Base-by-base conservation (phyloP, 257 asterid species). In the Gentiana dahurica region DNA sequence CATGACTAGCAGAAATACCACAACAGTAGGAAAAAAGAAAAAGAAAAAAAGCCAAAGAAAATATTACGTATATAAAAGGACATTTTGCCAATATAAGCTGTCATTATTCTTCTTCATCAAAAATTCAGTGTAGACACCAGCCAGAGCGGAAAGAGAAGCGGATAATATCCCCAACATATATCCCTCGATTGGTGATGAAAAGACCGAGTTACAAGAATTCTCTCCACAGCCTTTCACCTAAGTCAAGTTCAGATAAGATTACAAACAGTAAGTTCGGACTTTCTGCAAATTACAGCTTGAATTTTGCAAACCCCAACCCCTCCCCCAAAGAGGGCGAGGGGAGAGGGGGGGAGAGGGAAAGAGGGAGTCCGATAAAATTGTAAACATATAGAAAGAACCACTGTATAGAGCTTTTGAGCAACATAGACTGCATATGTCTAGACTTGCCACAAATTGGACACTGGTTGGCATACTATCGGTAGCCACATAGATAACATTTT, bases 71-170 rank as follows among this genome's bases (percentile, higher is more conserved):
- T 92, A 92, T 68, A 92, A 75, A 62, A 81, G 99, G 62, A 85
- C 72, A 61, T 91, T 87, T 77, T 91, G 98, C 98, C 98, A 91
- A 68, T 87, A 91, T 37, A 92, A 76, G 78, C 97, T 92, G 75
- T 92, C 99, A 59, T 81, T 92, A 64, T 83, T 92, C 94, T 83
- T 92, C 78, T 92, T 92, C 99, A 92, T 88, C 83, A 88, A 79
- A 81, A 88, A 92, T 63, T 92, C 99, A 5, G 99, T 92, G 79
- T 92, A 92, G 66, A 91, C 96, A 51, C 98, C 96, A 34, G 96
- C 98, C 68, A 83, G 62, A 56, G 98, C 96, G 45, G 98, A 91
- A 71, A 91, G 90, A 72, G 95, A 88, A 52, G 99, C 99, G 59
- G 97, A 92, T 63, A 88, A 69, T 53, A 80, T 45, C 34, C 95